Conservation (phyloP, 192 early-diverging fungal genomes). For the Rhizophlyctis rosea region DNA sequence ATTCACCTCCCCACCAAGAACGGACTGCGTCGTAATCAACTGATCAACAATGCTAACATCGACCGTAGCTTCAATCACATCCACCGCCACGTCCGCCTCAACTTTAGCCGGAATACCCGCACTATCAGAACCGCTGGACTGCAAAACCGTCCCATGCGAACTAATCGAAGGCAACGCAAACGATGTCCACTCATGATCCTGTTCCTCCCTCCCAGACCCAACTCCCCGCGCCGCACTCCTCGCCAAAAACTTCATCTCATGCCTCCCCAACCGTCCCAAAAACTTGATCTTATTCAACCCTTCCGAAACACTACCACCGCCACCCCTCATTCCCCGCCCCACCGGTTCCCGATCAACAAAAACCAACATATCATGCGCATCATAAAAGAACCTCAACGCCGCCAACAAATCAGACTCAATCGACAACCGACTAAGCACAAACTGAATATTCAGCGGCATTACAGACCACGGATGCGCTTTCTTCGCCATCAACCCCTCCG, state of each 20-base stretch:
- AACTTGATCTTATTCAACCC: constrained; percentile 26
- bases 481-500: not conserved
- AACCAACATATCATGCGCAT: constrained; percentile 50
- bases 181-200: constrained; percentile 36
- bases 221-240: constrained; percentile 9
- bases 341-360: constrained; percentile 40
- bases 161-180: constrained; percentile 56
- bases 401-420: constrained; percentile 64
- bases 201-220: constrained; percentile 12
- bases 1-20: constrained; percentile 71
- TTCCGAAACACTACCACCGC: constrained; percentile 13
- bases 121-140: not conserved
- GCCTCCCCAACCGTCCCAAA: constrained; percentile 47
- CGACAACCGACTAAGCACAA: constrained; percentile 53
- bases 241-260: constrained; percentile 52
- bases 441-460: constrained; percentile 45
- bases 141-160: constrained; percentile 10
- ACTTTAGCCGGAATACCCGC: not conserved
- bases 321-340: not conserved
- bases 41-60: constrained; percentile 73
- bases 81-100: constrained; percentile 24
- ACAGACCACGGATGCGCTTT: not conserved
- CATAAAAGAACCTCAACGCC: constrained; percentile 58
- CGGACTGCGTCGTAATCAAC: constrained; percentile 72
- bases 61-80: constrained; percentile 24